Evolutionary conservation across 1,284 basidiomycete genomes (phyloP).

Genomic region (Rhodotorula sp.): DNA sequence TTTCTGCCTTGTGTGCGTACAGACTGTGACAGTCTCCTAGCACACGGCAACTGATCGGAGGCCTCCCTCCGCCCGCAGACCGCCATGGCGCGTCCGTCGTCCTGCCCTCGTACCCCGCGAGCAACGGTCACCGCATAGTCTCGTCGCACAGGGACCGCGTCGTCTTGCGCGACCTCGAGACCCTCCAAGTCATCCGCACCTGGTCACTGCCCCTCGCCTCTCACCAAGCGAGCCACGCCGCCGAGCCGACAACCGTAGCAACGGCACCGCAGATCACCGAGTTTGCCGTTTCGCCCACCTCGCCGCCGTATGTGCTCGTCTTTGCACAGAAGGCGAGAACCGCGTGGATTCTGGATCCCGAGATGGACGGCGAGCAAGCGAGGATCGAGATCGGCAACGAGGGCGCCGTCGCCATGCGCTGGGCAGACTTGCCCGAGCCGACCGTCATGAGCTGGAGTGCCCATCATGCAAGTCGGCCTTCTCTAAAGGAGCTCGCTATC

Average conservation of each 20-base stretch:
- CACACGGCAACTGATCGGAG: too few relatives aligned
- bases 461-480: constrained; percentile 14
- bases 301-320: constrained; percentile 13
- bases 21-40: neutral
- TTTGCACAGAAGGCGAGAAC: neutral
- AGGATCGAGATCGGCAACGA: constrained; percentile 30
- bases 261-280: neutral
- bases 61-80: constrained; percentile 1
- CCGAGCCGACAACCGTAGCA: neutral
- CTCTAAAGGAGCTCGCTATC: neutral
- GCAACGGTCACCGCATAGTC: constrained; percentile 5
- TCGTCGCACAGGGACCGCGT: constrained; percentile 17
- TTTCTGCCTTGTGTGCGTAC: constrained; percentile 24
- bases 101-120: neutral
- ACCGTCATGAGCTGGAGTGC: constrained; percentile 26
- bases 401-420: constrained; percentile 15
- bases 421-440: neutral
- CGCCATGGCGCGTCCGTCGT: constrained; percentile 2
- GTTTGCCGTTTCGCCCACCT: neutral
- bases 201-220: constrained; percentile 19
- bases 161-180: constrained; percentile 11
- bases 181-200: constrained; percentile 20
- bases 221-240: neutral
- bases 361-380: constrained; percentile 14
- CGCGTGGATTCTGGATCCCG: constrained; percentile 22